phyloP scores from a whole-genome alignment of 139 green algal species.

The Chlorella sorokiniana region DNA sequence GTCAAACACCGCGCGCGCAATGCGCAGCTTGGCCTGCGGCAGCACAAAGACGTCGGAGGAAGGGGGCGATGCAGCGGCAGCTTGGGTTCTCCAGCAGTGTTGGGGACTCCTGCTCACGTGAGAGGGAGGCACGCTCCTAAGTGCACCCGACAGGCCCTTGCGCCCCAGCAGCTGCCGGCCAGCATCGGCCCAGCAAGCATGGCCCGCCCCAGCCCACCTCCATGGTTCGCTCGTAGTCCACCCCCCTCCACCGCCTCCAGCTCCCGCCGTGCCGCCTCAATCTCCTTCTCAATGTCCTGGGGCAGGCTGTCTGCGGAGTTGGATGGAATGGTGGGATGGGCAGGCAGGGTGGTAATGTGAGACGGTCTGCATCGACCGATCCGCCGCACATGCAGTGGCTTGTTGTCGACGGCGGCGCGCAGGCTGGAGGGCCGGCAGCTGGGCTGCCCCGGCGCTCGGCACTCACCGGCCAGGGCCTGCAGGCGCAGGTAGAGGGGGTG shows the following conservation, averaged over 20 bases:
- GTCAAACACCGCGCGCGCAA: slow-evolving; percentile 67
- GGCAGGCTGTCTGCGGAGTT: slow-evolving; percentile 39
- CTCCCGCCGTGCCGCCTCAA: slow-evolving; percentile 35
- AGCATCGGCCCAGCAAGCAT: too few species aligned
- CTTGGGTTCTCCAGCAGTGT: neutral
- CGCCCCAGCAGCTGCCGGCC: too few species aligned
- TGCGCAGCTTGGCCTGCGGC: slow-evolving; percentile 72
- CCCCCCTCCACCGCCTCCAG: slow-evolving; percentile 61
- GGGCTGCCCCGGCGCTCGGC: neutral
- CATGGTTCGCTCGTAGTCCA: slow-evolving; percentile 23
- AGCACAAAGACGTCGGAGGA: too few species aligned
- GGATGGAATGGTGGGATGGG: neutral
- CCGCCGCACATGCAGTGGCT: too few species aligned
- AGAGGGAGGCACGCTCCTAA: too few species aligned
- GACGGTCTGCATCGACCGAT: too few species aligned
- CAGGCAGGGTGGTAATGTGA: neutral
- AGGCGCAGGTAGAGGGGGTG: slow-evolving; percentile 90
- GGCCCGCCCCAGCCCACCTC: neutral
- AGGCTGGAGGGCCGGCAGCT: neutral
- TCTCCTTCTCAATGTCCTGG: slow-evolving; percentile 40
- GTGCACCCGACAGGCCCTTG: too few species aligned
- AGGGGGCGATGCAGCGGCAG: neutral
- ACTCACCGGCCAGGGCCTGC: slow-evolving; percentile 47
- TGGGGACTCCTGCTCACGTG: too few species aligned
- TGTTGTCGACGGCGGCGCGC: neutral